These are phyloP conservation scores for Penicillium simplicissimum DNA, from an alignment of 495 filamentous ascomycete species.

Conservation along the genomic window DNA sequence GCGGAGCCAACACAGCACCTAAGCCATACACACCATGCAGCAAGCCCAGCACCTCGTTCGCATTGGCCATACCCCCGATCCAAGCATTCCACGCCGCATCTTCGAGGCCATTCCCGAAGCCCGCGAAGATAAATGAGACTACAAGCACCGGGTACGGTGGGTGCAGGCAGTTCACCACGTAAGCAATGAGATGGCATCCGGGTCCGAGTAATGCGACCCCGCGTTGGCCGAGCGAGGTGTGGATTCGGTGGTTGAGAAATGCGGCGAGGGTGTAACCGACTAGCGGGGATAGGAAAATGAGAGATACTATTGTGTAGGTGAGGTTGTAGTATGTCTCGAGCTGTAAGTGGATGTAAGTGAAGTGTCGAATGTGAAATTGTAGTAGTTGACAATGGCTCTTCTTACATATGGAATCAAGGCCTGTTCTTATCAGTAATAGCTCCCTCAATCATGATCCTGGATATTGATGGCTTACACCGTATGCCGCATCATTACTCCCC, in stretches of 20 bases:
- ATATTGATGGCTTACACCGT: conserved; percentile 54
- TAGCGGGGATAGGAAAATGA: conserved; percentile 63
- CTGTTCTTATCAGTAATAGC: conserved; percentile 29
- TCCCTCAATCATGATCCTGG: background rate
- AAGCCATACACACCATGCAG: conserved; percentile 60
- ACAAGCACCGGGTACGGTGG: conserved; percentile 62
- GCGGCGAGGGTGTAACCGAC: conserved; percentile 59
- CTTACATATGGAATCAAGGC: conserved; percentile 61
- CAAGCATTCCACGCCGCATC: conserved; percentile 68
- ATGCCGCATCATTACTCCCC: conserved; percentile 80
- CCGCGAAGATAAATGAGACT: conserved; percentile 57
- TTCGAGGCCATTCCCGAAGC: conserved; percentile 63
- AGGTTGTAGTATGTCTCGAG: conserved; percentile 61
- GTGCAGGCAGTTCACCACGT: conserved; percentile 58
- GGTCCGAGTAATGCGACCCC: conserved; percentile 72
- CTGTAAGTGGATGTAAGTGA: conserved; percentile 29
- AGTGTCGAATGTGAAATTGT: no score
- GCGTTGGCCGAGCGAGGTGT: conserved; percentile 64
- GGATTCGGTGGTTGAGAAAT: conserved; percentile 58
- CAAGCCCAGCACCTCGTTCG: conserved; percentile 59
- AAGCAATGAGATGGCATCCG: conserved; percentile 62
- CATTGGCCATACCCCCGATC: conserved; percentile 63
- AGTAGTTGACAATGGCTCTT: background rate
- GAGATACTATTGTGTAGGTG: conserved; percentile 59
- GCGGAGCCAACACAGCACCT: conserved; percentile 56